These are phyloP conservation scores for Venturia oleaginea DNA, from an alignment of 2,329 filamentous ascomycete genomes.

Conservation along the genomic window DNA sequence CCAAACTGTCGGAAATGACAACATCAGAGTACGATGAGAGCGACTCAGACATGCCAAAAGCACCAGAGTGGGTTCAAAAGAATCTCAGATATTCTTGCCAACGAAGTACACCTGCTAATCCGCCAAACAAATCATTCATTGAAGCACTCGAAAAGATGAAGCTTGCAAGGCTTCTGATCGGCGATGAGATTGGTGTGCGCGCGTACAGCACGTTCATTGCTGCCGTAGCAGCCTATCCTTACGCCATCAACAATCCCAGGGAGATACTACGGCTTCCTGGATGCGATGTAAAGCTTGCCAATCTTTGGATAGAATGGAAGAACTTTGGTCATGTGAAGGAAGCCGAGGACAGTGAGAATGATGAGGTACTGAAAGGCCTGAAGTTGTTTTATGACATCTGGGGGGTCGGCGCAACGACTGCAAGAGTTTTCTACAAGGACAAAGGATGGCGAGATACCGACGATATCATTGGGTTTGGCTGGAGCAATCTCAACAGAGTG, in stretches of 20 bases:
- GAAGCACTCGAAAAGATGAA: conserved; percentile 65
- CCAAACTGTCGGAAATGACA: conserved; percentile 22
- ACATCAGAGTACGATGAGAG: conserved; percentile 66
- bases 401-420: conserved; percentile 80
- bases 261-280: conserved; percentile 55
- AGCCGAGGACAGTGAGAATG: conserved; percentile 52
- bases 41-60: conserved; percentile 44
- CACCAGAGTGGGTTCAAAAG: conserved; percentile 61
- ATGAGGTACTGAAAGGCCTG: conserved; percentile 56
- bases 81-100: conserved; percentile 69
- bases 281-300: conserved; percentile 70
- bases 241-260: conserved; percentile 37
- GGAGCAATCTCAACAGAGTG: conserved; percentile 62
- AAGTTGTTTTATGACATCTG: conserved; percentile 74
- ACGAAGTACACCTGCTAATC: conserved; percentile 58
- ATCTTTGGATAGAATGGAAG: conserved; percentile 68
- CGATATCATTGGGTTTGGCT: conserved; percentile 76
- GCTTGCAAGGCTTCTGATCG: conserved; percentile 57
- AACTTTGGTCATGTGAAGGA: conserved; percentile 53
- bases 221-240: conserved; percentile 70
- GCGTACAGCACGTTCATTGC: conserved; percentile 87
- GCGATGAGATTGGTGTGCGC: conserved; percentile 69
- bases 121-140: conserved; percentile 70
- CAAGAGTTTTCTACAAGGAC: conserved; percentile 68
- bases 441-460: conserved; percentile 75